Evolutionary conservation across 768 basidiomycete species (phyloP).

Genomic region (Agaricus subrufescens): DNA sequence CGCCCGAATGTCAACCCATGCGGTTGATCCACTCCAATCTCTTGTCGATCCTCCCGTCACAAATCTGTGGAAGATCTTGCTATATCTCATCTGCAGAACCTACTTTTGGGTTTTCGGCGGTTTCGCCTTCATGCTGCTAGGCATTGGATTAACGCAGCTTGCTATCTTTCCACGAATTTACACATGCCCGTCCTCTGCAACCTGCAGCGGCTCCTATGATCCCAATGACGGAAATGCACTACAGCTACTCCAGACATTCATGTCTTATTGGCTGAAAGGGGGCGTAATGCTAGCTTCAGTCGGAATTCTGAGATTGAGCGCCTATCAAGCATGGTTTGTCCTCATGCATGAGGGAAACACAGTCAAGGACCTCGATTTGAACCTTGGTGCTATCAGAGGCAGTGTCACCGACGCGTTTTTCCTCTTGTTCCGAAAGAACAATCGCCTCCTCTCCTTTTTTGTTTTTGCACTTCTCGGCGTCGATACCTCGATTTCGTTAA

Average conservation of each 20-base stretch:
- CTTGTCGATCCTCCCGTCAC: neutral
- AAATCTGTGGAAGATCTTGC: neutral
- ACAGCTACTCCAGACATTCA: conserved; percentile 13
- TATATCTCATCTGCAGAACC: neutral
- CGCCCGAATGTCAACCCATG: neutral
- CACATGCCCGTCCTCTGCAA: conserved; percentile 9
- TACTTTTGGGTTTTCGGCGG: conserved; percentile 7
- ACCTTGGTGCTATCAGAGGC: conserved; percentile 13
- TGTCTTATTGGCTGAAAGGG: conserved; percentile 14
- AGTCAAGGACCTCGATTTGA: conserved; percentile 13
- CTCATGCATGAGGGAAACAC: conserved; percentile 15
- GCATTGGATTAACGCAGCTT: conserved; percentile 10
- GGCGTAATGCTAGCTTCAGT: conserved; percentile 10
- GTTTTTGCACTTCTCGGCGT: conserved; percentile 9
- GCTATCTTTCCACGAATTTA: conserved; percentile 9
- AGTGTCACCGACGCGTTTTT: conserved; percentile 9
- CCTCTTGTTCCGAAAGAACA: conserved; percentile 9
- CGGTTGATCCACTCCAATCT: neutral
- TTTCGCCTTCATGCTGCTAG: conserved; percentile 10
- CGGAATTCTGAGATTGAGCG: conserved; percentile 12
- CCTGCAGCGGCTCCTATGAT: conserved; percentile 10
- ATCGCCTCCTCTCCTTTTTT: conserved; percentile 10
- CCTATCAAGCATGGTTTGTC: conserved; percentile 15
- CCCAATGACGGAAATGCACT: conserved; percentile 11
- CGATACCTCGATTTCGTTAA: conserved; percentile 7